Percentiles rank a stretch among this genome's conserved stretches.
phyloP scores from a whole-genome alignment of 1,139 yeast species.

The Yamadazyma dendronema region DNA sequence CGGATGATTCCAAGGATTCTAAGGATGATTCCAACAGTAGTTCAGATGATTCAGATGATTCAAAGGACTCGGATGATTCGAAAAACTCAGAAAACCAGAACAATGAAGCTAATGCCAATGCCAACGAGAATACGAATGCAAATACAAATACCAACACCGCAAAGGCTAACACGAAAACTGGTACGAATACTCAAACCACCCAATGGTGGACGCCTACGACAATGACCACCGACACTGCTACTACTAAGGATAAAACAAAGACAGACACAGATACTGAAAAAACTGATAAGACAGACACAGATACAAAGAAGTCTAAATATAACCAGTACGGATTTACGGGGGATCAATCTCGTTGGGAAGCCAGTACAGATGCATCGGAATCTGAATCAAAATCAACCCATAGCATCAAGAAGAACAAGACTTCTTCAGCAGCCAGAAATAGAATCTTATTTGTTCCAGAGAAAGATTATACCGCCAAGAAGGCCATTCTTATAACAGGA shows the following conservation, averaged over 20 bases:
- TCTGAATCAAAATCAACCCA: slow-evolving; percentile 16
- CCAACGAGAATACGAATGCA: slow-evolving; percentile 4
- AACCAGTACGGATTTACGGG: slow-evolving; percentile 49
- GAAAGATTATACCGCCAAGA: slow-evolving; percentile 14
- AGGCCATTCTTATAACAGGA: slow-evolving; percentile 11
- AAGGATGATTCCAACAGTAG: background rate
- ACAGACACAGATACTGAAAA: slow-evolving; percentile 5
- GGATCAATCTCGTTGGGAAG: slow-evolving; percentile 35
- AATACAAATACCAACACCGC: slow-evolving; percentile 8
- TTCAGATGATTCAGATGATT: background rate
- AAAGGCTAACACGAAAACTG: slow-evolving; percentile 8
- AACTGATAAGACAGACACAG: slow-evolving; percentile 4
- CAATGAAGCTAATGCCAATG: slow-evolving; percentile 1
- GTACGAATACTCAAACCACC: slow-evolving; percentile 12
- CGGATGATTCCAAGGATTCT: background rate
- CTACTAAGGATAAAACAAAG: slow-evolving; percentile 7
- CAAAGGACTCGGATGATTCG: slow-evolving; percentile 1
- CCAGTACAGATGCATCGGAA: slow-evolving; percentile 12
- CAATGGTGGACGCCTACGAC: slow-evolving; percentile 19
- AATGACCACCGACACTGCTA: slow-evolving; percentile 18
- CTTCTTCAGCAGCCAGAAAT: slow-evolving; percentile 18
- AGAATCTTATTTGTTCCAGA: slow-evolving; percentile 8
- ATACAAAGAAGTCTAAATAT: slow-evolving; percentile 21
- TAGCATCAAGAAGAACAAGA: slow-evolving; percentile 18
- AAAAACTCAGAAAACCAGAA: background rate